phyloP scores from a whole-genome alignment of 768 basidiomycete species.

The Mycena venus region DNA sequence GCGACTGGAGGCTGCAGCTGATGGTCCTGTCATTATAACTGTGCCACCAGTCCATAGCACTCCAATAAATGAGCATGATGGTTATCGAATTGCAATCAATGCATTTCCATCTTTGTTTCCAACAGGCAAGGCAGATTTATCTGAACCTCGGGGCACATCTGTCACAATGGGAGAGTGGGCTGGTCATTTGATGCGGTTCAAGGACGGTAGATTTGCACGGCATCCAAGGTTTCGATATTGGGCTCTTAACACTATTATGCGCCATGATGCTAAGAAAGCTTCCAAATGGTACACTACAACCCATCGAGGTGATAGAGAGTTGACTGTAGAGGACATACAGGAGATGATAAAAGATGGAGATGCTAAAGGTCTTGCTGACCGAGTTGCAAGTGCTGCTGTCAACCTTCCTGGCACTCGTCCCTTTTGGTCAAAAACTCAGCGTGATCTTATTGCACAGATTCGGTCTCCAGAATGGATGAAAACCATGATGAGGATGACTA shows the following conservation, averaged over 20 bases:
- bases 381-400: conserved; percentile 32
- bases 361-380: conserved; percentile 28
- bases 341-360: conserved; percentile 29
- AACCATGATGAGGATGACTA: too few species aligned
- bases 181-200: conserved; percentile 31
- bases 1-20: conserved; percentile 24
- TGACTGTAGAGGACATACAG: conserved; percentile 32
- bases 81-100: conserved; percentile 18
- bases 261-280: conserved; percentile 15
- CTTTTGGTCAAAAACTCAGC: conserved; percentile 35
- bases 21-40: neutral
- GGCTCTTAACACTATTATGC: conserved; percentile 36
- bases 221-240: conserved; percentile 38
- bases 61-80: neutral
- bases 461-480: too few species aligned
- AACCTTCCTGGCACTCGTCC: conserved; percentile 38
- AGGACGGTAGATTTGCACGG: conserved; percentile 38
- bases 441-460: conserved; percentile 32
- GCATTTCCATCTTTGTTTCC: conserved; percentile 43
- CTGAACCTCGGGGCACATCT: neutral
- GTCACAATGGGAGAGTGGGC: conserved; percentile 35
- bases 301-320: conserved; percentile 25
- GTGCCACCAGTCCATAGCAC: neutral
- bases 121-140: conserved; percentile 35
- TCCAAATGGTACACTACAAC: conserved; percentile 29